Base-by-base conservation (phyloP, 2,329 filamentous ascomycete species). In the Botrytis porri region DNA sequence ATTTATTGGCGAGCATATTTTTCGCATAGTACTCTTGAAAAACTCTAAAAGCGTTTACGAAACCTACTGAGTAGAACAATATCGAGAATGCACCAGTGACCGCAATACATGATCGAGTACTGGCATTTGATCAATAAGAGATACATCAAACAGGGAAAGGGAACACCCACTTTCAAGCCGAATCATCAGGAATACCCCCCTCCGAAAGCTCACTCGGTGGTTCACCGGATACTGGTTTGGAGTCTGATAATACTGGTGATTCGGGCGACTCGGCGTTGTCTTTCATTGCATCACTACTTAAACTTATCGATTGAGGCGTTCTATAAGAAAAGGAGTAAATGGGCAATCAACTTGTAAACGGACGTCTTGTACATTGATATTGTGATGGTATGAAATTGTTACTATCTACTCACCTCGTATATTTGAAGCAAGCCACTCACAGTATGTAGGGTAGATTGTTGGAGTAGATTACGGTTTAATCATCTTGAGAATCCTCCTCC, bases 11-110 rank as follows among this genome's bases (percentile, higher is more conserved):
- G 4, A 81, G 75, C 18, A 74, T 71, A 2, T 74, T 69, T 29
- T 69, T 69, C 3, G 45, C 39, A 69, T 82, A 82, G 73, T 82
- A 81, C 74, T 79, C 74, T 73, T 82, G 78, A 71, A 81, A 82
- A 4, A 81, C 78, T 5, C 81, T 81, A 63, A 81, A 82, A 32
- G 80, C 79, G 57, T 82, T 82, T 60, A 48, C 66, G 71, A 79
- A 81, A 25, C 81, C 81, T 18, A 82, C 78, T 6, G 78, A 79
- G 74, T 77, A 80, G 45, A 80, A 81, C 12, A 80, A 73, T 32
- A 48, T 25, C 3, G 45, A 48, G 45, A 48, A 48, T 48, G 9
- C 45, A 48, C 45, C 45, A 10, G 25, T 48, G 1, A 77, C 48
- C 3, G 71, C 71, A 9, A 76, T 67, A 18, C 32, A 64, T 65